Conservation (phyloP, 75 land plant species). For the Pinus tabuliformis region DNA sequence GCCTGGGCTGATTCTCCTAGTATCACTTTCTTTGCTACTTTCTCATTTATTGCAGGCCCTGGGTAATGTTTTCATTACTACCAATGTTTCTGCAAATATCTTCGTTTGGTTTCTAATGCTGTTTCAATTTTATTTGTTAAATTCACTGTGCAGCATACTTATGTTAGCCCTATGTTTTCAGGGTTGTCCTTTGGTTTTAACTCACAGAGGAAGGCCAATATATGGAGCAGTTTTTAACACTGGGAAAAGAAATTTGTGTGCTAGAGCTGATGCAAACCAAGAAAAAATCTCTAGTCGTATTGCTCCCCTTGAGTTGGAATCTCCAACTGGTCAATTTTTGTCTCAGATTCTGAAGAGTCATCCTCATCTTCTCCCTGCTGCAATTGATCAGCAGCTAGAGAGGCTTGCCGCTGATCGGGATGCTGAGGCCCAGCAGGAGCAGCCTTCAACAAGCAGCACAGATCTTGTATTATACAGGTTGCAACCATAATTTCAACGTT, state of each 20-base stretch:
- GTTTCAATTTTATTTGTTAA: too few relatives aligned
- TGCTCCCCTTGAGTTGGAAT: conserved; percentile 61
- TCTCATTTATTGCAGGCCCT: too few relatives aligned
- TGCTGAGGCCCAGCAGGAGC: conserved; percentile 32
- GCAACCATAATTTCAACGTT: conserved; percentile 5
- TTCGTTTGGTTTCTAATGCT: too few relatives aligned
- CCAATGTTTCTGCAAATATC: too few relatives aligned
- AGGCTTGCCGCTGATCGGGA: conserved; percentile 56
- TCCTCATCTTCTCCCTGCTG: conserved; percentile 75
- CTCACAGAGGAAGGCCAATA: not conserved
- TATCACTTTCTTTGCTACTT: too few relatives aligned
- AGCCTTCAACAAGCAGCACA: conserved; percentile 35
- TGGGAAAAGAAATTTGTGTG: not conserved
- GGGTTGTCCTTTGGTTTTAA: conserved; percentile 1
- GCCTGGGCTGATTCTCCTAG: too few relatives aligned
- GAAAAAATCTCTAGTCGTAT: conserved; percentile 13
- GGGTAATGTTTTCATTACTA: too few relatives aligned
- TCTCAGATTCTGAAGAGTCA: conserved; percentile 58
- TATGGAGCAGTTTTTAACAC: not conserved
- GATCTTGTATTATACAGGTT: conserved; percentile 73
- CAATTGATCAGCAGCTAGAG: conserved; percentile 76
- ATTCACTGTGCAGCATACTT: too few relatives aligned
- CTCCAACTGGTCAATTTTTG: conserved; percentile 69
- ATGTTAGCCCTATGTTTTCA: conserved; percentile 5
- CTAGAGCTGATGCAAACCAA: conserved; percentile 9